Conservation (phyloP, 768 basidiomycete species). For the Panus rudis region DNA sequence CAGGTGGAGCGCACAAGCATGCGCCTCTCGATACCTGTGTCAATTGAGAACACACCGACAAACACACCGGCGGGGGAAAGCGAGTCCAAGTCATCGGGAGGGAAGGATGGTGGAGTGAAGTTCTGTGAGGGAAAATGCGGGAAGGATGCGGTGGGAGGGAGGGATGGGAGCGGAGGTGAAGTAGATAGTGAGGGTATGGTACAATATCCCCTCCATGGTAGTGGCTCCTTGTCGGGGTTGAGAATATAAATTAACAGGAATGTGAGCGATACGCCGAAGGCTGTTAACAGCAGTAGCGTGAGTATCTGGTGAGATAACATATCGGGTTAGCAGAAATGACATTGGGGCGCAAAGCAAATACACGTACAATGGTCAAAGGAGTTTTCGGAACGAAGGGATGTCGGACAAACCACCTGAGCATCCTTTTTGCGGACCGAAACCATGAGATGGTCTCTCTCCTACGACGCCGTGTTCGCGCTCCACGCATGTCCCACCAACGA, state of each 20-base stretch:
- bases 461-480: slow-evolving; percentile 38
- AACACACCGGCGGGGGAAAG: slow-evolving; percentile 82
- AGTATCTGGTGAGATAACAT: slow-evolving; percentile 50
- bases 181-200: slow-evolving; percentile 51
- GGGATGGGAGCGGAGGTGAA: slow-evolving; percentile 34
- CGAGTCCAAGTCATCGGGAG: slow-evolving; percentile 63
- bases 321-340: neutral
- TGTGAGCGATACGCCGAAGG: slow-evolving; percentile 79
- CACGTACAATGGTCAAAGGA: slow-evolving; percentile 72
- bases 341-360: neutral
- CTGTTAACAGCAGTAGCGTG: slow-evolving; percentile 66
- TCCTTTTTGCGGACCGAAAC: slow-evolving; percentile 46
- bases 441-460: slow-evolving; percentile 37
- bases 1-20: slow-evolving; percentile 86
- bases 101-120: slow-evolving; percentile 45
- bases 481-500: slow-evolving; percentile 48
- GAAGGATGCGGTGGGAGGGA: slow-evolving; percentile 34
- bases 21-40: slow-evolving; percentile 76
- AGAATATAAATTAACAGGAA: slow-evolving; percentile 86
- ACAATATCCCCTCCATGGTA: slow-evolving; percentile 94
- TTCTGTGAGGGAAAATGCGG: slow-evolving; percentile 28
- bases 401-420: slow-evolving; percentile 48
- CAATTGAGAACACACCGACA: slow-evolving; percentile 86
- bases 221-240: slow-evolving; percentile 91
- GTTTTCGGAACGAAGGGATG: slow-evolving; percentile 76